A percentile compares a stretch with the other conserved stretches of the same genome.
Evolutionary conservation across 1,284 basidiomycete species (phyloP).

Genomic region (Apiotrichum mycotoxinovorans): DNA sequence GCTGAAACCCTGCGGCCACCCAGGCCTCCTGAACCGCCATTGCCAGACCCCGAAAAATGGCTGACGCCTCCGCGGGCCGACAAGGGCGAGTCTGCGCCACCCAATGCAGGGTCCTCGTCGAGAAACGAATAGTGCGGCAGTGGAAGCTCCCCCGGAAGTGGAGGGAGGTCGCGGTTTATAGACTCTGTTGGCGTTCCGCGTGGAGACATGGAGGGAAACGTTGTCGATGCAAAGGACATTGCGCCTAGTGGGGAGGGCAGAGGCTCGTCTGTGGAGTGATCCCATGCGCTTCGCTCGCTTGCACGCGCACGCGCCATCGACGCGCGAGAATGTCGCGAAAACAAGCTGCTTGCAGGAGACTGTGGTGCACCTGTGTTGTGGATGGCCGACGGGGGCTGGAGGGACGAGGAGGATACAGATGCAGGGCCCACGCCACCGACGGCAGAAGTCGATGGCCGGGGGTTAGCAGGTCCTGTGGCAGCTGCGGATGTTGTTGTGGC

Average conservation of each 20-base stretch:
- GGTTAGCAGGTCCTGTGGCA: background rate
- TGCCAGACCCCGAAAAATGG: background rate
- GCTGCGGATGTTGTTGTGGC: background rate
- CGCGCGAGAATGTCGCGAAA: constrained; percentile 1
- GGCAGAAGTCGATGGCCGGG: background rate
- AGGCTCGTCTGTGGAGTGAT: background rate
- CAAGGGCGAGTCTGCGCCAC: background rate
- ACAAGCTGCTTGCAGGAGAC: background rate
- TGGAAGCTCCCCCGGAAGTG: background rate
- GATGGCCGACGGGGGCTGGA: background rate
- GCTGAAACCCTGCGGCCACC: background rate
- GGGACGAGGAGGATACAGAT: background rate
- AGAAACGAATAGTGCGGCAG: constrained; percentile 4
- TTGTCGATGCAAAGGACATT: background rate
- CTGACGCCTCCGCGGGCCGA: background rate
- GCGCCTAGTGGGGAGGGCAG: background rate
- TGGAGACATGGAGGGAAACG: background rate
- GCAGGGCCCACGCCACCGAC: background rate
- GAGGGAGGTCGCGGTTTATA: background rate
- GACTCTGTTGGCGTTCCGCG: background rate
- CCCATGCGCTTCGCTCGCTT: background rate
- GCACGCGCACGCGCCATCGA: background rate
- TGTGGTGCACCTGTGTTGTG: background rate
- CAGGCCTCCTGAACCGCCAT: background rate
- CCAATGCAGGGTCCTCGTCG: constrained; percentile 1